Percentiles rank a stretch among this genome's conserved stretches.
These are phyloP conservation scores for Malus hybrid DNA, from an alignment of 331 rosid genomes.

Conservation along the genomic window DNA sequence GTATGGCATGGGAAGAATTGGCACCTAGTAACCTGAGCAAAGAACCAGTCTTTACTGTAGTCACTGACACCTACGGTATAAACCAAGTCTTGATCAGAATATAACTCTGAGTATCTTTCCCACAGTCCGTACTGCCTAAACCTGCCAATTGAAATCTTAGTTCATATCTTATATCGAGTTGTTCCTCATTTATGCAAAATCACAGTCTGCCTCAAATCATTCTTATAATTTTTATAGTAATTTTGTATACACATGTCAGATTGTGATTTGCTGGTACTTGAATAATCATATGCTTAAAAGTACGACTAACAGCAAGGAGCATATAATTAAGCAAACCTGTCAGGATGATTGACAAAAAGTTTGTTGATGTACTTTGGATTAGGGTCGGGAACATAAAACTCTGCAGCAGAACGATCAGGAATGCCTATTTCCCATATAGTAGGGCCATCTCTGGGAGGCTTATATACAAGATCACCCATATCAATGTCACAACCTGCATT, in stretches of 20 bases:
- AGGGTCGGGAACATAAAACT: conserved; percentile 75
- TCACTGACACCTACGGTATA: conserved; percentile 62
- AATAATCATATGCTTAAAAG: too few relatives aligned
- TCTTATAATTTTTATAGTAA: too few relatives aligned
- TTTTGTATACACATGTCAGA: conserved; percentile 34
- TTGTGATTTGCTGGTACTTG: too few relatives aligned
- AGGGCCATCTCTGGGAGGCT: conserved; percentile 83
- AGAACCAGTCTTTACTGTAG: conserved; percentile 71
- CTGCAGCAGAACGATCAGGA: conserved; percentile 79
- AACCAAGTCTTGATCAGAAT: conserved; percentile 59
- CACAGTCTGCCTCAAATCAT: not conserved
- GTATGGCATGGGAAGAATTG: not conserved
- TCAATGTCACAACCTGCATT: conserved; percentile 50
- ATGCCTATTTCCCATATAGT: conserved; percentile 95
- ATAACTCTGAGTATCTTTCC: conserved; percentile 79
- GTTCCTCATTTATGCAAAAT: too few relatives aligned
- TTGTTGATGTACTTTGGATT: conserved; percentile 62
- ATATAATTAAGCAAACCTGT: conserved; percentile 26
- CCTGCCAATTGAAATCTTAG: conserved; percentile 19
- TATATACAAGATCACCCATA: conserved; percentile 42
- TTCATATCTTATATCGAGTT: too few relatives aligned
- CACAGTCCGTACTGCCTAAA: conserved; percentile 86
- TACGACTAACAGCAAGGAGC: too few relatives aligned
- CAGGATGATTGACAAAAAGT: conserved; percentile 58
- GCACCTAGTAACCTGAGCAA: conserved; percentile 84